Conservation (phyloP, 2,329 filamentous ascomycete species). For the Alternaria angustiovoidea region DNA sequence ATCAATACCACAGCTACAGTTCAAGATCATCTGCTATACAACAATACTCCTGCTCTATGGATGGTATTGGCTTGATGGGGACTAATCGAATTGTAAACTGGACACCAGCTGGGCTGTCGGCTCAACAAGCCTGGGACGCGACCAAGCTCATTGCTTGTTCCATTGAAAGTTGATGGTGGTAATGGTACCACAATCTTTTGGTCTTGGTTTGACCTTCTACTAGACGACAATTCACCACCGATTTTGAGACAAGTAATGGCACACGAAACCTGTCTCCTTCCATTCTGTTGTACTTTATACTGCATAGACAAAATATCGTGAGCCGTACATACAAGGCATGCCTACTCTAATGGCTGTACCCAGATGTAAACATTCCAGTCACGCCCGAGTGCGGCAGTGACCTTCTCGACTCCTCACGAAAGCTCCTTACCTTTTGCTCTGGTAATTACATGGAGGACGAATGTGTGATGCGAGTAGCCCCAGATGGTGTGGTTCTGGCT, state of each 20-base stretch:
- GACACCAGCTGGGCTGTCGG: neutral
- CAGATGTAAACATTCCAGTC: neutral
- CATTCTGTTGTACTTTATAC: neutral
- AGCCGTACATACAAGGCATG: neutral
- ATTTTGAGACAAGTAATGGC: too few species aligned
- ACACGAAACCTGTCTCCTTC: neutral
- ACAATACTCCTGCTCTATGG: neutral
- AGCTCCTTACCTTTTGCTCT: too few species aligned
- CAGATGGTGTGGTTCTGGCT: neutral
- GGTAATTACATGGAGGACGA: too few species aligned
- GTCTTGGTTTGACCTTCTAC: neutral
- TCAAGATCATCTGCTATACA: neutral
- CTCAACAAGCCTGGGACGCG: too few species aligned
- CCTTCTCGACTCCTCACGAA: neutral
- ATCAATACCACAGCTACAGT: neutral
- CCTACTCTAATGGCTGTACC: neutral
- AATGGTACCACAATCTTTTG: neutral
- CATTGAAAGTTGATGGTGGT: neutral
- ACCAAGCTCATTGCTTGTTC: neutral
- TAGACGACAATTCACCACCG: neutral
- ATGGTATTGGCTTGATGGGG: neutral
- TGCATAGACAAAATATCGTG: neutral
- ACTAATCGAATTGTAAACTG: neutral
- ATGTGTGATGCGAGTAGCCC: too few species aligned
- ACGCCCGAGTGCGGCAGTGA: neutral